Conservation (phyloP, 2,329 filamentous ascomycete genomes). For the Didymella sp. region DNA sequence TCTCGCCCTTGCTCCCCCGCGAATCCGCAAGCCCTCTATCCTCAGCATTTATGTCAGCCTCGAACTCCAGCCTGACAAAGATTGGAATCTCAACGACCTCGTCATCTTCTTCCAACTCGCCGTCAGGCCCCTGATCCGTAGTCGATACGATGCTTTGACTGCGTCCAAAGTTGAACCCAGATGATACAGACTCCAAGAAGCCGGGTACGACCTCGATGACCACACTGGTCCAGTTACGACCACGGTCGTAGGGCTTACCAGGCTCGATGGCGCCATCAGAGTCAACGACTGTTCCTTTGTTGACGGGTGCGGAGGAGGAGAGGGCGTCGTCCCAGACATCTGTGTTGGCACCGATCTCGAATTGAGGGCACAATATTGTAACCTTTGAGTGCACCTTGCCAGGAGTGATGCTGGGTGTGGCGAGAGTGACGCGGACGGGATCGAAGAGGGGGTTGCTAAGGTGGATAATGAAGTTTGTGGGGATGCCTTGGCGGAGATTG, state of each 20-base stretch:
- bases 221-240: slow-evolving; percentile 93
- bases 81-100: slow-evolving; percentile 87
- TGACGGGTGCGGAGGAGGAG: slow-evolving; percentile 52
- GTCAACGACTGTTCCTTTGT: slow-evolving; percentile 31
- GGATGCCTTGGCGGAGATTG: slow-evolving; percentile 57
- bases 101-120: slow-evolving; percentile 59
- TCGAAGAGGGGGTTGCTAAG: slow-evolving; percentile 96
- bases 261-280: slow-evolving; percentile 67
- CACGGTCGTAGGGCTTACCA: slow-evolving; percentile 95
- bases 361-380: slow-evolving; percentile 91
- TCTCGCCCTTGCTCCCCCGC: slow-evolving; percentile 62
- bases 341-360: slow-evolving; percentile 94
- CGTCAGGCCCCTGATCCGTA: slow-evolving; percentile 18
- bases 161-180: slow-evolving; percentile 3
- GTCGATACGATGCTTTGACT: slow-evolving; percentile 9
- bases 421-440: slow-evolving; percentile 82
- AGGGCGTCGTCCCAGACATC: slow-evolving; percentile 92
- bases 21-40: slow-evolving; percentile 44
- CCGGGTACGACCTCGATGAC: slow-evolving; percentile 85
- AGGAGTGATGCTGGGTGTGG: slow-evolving; percentile 67
- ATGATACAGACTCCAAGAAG: slow-evolving; percentile 28
- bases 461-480: slow-evolving; percentile 83
- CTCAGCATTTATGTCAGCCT: slow-evolving; percentile 70
- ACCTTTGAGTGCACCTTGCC: slow-evolving; percentile 65
- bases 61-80: slow-evolving; percentile 92